A percentile compares a stretch with the other conserved stretches of the same genome.
These are phyloP conservation scores for Tympanopsis confertula DNA, from an alignment of 2,329 filamentous ascomycete species.

Conservation along the genomic window DNA sequence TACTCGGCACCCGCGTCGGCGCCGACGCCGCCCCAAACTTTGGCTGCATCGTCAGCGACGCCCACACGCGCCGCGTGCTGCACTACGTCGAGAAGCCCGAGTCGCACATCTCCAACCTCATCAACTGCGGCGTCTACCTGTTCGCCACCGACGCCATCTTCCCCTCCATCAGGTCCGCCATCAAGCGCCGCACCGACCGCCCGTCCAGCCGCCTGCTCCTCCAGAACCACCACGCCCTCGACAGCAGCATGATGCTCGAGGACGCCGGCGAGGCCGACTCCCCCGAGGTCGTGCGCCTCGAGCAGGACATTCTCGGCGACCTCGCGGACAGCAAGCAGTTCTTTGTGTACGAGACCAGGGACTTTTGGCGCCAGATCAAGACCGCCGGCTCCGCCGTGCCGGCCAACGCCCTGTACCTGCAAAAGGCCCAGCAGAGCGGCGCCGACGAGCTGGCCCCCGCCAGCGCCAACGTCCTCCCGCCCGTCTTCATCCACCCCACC, in stretches of 20 bases:
- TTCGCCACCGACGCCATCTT: slow-evolving; percentile 94
- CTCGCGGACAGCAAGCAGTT: slow-evolving; percentile 96
- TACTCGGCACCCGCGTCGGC: slow-evolving; percentile 81
- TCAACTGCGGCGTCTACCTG: slow-evolving; percentile 98
- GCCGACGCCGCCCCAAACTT: slow-evolving; percentile 92
- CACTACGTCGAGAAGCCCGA: slow-evolving; percentile 99
- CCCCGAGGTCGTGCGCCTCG: slow-evolving; percentile 81
- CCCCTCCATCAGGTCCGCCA: slow-evolving; percentile 84
- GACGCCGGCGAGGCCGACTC: slow-evolving; percentile 49
- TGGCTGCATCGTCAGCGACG: slow-evolving; percentile 91
- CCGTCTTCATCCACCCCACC: slow-evolving; percentile 92
- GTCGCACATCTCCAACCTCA: slow-evolving; percentile 91
- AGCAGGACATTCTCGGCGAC: slow-evolving; percentile 93
- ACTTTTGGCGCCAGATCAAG: slow-evolving; percentile 99
- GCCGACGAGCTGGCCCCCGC: slow-evolving; percentile 73
- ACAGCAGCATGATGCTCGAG: slow-evolving; percentile 41
- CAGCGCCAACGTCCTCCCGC: slow-evolving; percentile 76
- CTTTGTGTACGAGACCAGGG: slow-evolving; percentile 95
- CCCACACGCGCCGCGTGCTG: slow-evolving; percentile 85
- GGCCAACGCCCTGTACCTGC: slow-evolving; percentile 90
- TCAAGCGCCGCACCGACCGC: slow-evolving; percentile 87
- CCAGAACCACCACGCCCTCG: slow-evolving; percentile 86
- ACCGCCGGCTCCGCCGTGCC: slow-evolving; percentile 93
- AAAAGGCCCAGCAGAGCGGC: slow-evolving; percentile 77
- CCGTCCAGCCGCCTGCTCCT: slow-evolving; percentile 76